phyloP scores from a whole-genome alignment of 23 red algal species.

The Gracilaria domingensis region DNA sequence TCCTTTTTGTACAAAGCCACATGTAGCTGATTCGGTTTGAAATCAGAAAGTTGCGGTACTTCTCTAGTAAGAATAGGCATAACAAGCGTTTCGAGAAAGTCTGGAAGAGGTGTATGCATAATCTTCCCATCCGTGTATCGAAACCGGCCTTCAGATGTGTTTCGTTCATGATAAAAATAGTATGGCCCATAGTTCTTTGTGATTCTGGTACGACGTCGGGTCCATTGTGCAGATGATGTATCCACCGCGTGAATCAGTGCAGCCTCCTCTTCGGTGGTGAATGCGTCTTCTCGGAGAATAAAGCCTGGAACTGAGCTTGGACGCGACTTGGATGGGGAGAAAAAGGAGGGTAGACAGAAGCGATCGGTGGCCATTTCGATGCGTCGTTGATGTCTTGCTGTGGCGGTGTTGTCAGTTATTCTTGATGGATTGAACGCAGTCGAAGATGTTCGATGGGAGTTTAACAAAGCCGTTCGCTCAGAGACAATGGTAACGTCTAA shows the following conservation, averaged over 20 bases:
- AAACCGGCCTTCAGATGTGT: slow-evolving; percentile 45
- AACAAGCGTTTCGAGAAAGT: slow-evolving; percentile 44
- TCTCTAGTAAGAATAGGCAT: slow-evolving; percentile 49
- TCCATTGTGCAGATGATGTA: slow-evolving; percentile 62
- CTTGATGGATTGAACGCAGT: too few relatives aligned
- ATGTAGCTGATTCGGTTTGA: slow-evolving; percentile 73
- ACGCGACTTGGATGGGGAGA: slow-evolving; percentile 12
- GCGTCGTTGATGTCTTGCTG: too few relatives aligned
- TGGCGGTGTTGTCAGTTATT: too few relatives aligned
- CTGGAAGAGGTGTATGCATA: slow-evolving; percentile 63
- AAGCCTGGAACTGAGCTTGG: slow-evolving; percentile 52
- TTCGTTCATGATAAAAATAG: slow-evolving; percentile 63
- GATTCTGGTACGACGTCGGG: slow-evolving; percentile 51
- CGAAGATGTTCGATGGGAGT: background rate
- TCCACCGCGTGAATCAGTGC: slow-evolving; percentile 62
- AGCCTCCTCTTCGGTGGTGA: slow-evolving; percentile 47
- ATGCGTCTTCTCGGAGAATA: slow-evolving; percentile 49
- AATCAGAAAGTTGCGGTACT: slow-evolving; percentile 46
- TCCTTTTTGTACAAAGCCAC: slow-evolving; percentile 64
- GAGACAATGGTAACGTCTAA: background rate
- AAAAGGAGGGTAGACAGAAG: slow-evolving; percentile 14
- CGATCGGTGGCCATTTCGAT: slow-evolving; percentile 25
- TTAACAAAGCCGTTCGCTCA: background rate
- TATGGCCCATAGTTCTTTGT: slow-evolving; percentile 82
- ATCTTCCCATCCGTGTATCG: slow-evolving; percentile 58